phyloP scores from a whole-genome alignment of 2,329 filamentous ascomycete species.

The Zymoseptoria ardabiliae region DNA sequence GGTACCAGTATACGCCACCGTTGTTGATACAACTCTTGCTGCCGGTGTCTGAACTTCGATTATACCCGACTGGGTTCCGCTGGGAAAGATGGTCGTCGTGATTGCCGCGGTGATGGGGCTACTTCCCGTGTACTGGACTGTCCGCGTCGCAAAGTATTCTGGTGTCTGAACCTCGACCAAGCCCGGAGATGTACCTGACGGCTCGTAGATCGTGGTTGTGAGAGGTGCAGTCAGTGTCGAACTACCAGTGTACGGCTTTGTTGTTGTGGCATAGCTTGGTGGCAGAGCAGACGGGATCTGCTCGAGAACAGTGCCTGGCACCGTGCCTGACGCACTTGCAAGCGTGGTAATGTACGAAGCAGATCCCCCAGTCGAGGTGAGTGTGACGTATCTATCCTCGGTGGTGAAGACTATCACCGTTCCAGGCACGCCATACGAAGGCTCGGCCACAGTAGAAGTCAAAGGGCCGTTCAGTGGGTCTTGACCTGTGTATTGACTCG shows the following conservation, averaged over 20 bases:
- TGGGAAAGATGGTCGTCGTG: background rate
- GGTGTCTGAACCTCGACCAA: background rate
- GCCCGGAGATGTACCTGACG: slow-evolving; percentile 5
- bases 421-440: background rate
- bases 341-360: no score
- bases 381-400: no score
- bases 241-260: background rate
- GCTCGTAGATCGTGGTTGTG: background rate
- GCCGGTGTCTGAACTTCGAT: background rate
- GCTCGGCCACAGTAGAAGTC: background rate
- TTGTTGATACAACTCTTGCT: background rate
- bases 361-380: no score
- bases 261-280: background rate
- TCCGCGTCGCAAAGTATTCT: slow-evolving; percentile 5
- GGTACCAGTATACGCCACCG: background rate
- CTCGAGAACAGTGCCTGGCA: background rate
- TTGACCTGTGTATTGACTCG: background rate
- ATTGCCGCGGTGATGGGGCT: background rate
- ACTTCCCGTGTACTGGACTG: background rate
- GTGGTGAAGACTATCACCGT: background rate
- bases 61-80: background rate
- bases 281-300: background rate
- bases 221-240: background rate
- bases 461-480: background rate
- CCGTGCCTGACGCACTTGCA: background rate